phyloP scores from a whole-genome alignment of 2,329 filamentous ascomycete species.

The Penicillium sp. region DNA sequence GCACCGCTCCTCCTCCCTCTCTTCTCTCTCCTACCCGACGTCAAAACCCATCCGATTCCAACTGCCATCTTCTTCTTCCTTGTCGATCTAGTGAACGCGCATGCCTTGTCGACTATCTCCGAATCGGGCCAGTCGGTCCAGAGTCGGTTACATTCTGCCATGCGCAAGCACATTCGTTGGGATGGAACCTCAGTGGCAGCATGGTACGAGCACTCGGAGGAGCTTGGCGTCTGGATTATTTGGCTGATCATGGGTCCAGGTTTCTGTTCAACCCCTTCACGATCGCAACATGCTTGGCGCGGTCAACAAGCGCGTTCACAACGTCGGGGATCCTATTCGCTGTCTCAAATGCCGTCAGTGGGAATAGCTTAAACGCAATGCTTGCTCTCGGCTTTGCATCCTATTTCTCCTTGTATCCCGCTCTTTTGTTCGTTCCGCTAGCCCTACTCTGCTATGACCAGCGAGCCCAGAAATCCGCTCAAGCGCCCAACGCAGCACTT shows the following conservation, averaged over 20 bases:
- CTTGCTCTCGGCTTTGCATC: conserved; percentile 83
- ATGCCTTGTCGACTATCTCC: conserved; percentile 77
- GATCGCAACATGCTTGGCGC: conserved; percentile 83
- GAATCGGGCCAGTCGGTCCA: conserved; percentile 75
- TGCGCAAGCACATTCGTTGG: conserved; percentile 74
- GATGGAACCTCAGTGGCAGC: conserved; percentile 75
- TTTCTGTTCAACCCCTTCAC: conserved; percentile 96
- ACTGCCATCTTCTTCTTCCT: conserved; percentile 79
- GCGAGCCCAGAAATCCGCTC: conserved; percentile 42
- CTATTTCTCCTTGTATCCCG: conserved; percentile 89
- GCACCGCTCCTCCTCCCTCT: conserved; percentile 87
- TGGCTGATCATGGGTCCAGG: conserved; percentile 47
- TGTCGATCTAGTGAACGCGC: conserved; percentile 79
- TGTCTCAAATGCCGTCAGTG: conserved; percentile 75
- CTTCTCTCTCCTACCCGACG: conserved; percentile 82
- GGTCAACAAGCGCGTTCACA: conserved; percentile 85
- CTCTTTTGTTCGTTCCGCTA: conserved; percentile 81
- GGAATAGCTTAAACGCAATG: conserved; percentile 73
- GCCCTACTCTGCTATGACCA: conserved; percentile 78
- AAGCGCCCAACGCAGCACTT: conserved; percentile 30
- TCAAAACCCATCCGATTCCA: conserved; percentile 66
- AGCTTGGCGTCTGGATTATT: not conserved
- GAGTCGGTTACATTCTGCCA: conserved; percentile 76
- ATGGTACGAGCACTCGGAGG: conserved; percentile 55
- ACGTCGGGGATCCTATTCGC: conserved; percentile 85